These are phyloP conservation scores for Dissophora globulifera DNA, from an alignment of 192 early-diverging fungal species.

Conservation along the genomic window DNA sequence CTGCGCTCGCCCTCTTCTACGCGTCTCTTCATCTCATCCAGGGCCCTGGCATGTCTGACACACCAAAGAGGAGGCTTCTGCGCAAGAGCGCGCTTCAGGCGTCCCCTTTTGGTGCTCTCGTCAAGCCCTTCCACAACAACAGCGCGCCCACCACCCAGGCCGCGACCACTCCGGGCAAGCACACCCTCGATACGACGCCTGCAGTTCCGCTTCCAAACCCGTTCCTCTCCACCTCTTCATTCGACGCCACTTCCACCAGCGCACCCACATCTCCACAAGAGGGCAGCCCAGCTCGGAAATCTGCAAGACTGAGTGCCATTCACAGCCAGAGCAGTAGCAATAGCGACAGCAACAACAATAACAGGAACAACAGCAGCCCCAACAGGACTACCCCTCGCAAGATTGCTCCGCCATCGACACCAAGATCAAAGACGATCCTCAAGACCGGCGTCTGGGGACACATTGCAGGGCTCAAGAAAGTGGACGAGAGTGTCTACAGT, in stretches of 20 bases:
- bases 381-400: constrained; percentile 5
- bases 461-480: constrained; percentile 25
- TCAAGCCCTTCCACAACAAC: constrained; percentile 19
- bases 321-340: not conserved
- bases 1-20: too few species aligned
- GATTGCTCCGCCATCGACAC: constrained; percentile 15
- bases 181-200: too few species aligned
- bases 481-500: constrained; percentile 28
- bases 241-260: not conserved
- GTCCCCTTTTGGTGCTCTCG: constrained; percentile 38
- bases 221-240: not conserved
- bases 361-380: not conserved
- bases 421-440: constrained; percentile 11
- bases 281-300: constrained; percentile 13
- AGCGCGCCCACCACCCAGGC: not conserved
- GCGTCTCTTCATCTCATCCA: too few species aligned
- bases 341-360: not conserved
- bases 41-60: constrained; percentile 15
- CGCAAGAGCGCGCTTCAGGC: constrained; percentile 42
- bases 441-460: constrained; percentile 32
- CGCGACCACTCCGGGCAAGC: not conserved
- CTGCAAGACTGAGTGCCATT: constrained; percentile 17
- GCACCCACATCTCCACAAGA: not conserved
- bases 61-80: constrained; percentile 32
- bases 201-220: too few species aligned